Percentiles rank a stretch among this genome's conserved stretches.
Evolutionary conservation across 805 yeast genomes (phyloP).

Genomic region (Candida oleophila): DNA sequence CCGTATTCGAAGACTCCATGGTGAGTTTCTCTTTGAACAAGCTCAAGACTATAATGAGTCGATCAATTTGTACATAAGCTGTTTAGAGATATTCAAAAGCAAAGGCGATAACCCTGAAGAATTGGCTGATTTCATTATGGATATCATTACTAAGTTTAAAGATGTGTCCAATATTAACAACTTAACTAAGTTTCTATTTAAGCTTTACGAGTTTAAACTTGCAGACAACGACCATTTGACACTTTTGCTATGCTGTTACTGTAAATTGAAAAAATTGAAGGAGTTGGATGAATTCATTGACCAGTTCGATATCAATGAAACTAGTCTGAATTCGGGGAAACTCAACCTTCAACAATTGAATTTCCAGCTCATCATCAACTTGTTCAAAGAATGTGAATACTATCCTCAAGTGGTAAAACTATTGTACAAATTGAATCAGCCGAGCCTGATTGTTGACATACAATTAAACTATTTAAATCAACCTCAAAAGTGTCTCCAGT

Average conservation of each 20-base stretch:
- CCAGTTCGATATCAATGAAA: slow-evolving; percentile 26
- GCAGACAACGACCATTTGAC: slow-evolving; percentile 84
- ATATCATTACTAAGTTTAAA: slow-evolving; percentile 73
- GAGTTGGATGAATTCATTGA: slow-evolving; percentile 59
- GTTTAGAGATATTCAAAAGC: slow-evolving; percentile 23
- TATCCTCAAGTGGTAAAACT: slow-evolving; percentile 64
- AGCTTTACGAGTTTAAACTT: slow-evolving; percentile 50
- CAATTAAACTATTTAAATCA: slow-evolving; percentile 64
- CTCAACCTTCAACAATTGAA: slow-evolving; percentile 50
- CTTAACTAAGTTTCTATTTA: slow-evolving; percentile 62
- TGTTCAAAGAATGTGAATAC: slow-evolving; percentile 74
- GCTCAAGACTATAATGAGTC: slow-evolving; percentile 69
- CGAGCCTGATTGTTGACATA: slow-evolving; percentile 74
- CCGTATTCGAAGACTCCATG: slow-evolving; percentile 49
- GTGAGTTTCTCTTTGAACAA: slow-evolving; percentile 63
- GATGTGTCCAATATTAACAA: slow-evolving; percentile 71
- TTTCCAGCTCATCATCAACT: slow-evolving; percentile 60
- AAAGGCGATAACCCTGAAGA: slow-evolving; percentile 13
- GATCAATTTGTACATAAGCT: slow-evolving; percentile 65
- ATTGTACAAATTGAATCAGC: slow-evolving; percentile 70
- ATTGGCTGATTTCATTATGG: slow-evolving; percentile 52
- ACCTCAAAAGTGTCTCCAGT: slow-evolving; percentile 58
- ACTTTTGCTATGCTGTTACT: slow-evolving; percentile 70
- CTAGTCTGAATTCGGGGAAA: slow-evolving; percentile 3
- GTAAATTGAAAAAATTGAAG: slow-evolving; percentile 65